Base-by-base conservation (phyloP, 192 early-diverging fungal species). In the Phlyctochytrium bullatum region DNA sequence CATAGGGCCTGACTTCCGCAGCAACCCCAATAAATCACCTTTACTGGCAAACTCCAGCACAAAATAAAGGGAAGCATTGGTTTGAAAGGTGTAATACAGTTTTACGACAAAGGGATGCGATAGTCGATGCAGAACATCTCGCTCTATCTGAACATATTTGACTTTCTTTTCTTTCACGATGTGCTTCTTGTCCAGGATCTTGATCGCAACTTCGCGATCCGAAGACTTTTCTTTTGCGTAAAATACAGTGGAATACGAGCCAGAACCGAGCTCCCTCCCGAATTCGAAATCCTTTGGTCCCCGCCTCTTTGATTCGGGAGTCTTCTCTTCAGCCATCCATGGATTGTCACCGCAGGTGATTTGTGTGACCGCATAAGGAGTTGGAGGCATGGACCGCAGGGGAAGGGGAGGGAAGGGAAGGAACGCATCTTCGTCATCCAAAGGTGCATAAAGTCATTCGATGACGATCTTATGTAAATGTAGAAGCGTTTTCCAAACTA, bases 11-110 rank as follows among this genome's bases (percentile, higher is more conserved):
- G 83, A 86, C 36, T 68, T 67, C 25, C 61, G 2, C 24, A 98
- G 88, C 61, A 88, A 90, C 31, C 89, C 84, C 61, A 97, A 76
- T 51, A 99, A 75, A 73, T 99, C 97, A 40, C 97, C 97, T 65
- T 96, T 93, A 36, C 81, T 78, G 12, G 92, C 94, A 61, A 91
- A 67, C 74, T 98, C 94, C 14, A 99, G 77, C 20, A 96, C 90
- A 83, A 95, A 99, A 61, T 98, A 97, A 68, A 98, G 81, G 62
- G 89, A 93, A 50, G 88, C 77, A 36, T 81, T 72, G 79, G 98
- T 95, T 77, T 97, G 94, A 68, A 97, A 98, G 1, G 97, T 97
- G 71, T 93, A 98, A 73, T 92, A 95, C 10, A 99, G 81, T 53
- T 88, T 88, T 33, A 98, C 91, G 66, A 98, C 88, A 65, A 92